Percentiles rank a stretch among this genome's conserved stretches.
phyloP scores from a whole-genome alignment of 257 asterid species.

The Oldenlandia corymbosa region DNA sequence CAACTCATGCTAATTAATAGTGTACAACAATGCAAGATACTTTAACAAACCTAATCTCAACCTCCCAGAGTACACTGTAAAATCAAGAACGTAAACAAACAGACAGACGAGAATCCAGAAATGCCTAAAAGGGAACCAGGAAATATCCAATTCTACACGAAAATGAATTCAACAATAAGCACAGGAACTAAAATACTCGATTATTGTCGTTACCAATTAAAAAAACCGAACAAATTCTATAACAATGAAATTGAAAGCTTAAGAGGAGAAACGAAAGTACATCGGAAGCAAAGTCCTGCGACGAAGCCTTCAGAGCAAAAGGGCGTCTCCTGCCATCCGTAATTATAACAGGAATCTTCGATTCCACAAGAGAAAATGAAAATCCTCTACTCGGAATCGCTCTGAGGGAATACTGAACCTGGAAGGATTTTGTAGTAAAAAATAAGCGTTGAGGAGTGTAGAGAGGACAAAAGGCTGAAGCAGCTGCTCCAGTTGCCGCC shows the following conservation, averaged over 20 bases:
- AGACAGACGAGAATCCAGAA: not conserved
- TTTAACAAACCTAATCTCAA: not conserved
- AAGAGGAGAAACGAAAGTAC: not conserved
- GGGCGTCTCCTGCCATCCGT: slow-evolving; percentile 1
- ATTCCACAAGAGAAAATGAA: not conserved
- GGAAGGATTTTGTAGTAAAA: slow-evolving; percentile 7
- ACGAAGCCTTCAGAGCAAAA: not conserved
- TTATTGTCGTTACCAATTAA: not conserved
- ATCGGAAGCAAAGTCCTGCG: not conserved
- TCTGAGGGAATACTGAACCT: not conserved
- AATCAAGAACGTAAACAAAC: not conserved
- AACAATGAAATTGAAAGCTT: not conserved
- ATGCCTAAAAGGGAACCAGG: no score
- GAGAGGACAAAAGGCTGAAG: slow-evolving; percentile 6
- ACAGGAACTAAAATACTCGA: not conserved
- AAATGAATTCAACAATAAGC: not conserved
- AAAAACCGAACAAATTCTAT: not conserved
- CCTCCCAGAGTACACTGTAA: not conserved
- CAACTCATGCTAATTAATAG: not conserved
- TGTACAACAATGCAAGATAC: not conserved
- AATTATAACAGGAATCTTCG: not conserved
- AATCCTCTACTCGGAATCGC: slow-evolving; percentile 8
- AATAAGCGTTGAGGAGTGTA: slow-evolving; percentile 1
- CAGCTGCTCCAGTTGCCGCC: slow-evolving; percentile 9
- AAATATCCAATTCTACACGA: not conserved